These are phyloP conservation scores for Cyberlindnera mycetangii DNA, from an alignment of 805 yeast species.

Conservation along the genomic window DNA sequence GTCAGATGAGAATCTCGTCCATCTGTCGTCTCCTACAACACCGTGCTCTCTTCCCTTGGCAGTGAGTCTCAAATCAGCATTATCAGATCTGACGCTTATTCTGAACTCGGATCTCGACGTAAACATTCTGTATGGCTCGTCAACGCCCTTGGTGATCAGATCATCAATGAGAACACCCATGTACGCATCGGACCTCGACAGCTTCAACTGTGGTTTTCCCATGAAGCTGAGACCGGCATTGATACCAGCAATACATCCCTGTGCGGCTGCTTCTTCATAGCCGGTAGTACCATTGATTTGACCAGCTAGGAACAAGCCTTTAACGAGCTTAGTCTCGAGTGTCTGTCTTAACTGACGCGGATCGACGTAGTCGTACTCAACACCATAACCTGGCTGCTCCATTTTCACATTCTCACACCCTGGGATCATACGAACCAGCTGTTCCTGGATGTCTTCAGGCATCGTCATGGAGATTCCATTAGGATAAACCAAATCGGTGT, in stretches of 20 bases:
- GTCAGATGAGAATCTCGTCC: constrained; percentile 45
- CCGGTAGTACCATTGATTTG: constrained; percentile 99
- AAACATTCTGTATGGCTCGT: constrained; percentile 97
- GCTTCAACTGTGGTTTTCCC: constrained; percentile 42
- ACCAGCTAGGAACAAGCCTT: constrained; percentile 87
- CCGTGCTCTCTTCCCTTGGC: constrained; percentile 64
- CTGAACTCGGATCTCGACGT: constrained; percentile 95
- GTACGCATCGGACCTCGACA: constrained; percentile 81
- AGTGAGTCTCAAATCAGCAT: constrained; percentile 87
- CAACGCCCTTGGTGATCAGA: constrained; percentile 90
- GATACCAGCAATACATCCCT: constrained; percentile 92
- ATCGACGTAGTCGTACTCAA: constrained; percentile 94
- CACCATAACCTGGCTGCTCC: constrained; percentile 98
- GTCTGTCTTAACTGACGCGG: constrained; percentile 82
- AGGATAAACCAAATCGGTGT: constrained; percentile 86
- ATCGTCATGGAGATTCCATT: constrained; percentile 94
- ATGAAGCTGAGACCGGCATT: constrained; percentile 73
- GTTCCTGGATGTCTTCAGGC: constrained; percentile 89
- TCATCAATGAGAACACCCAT: constrained; percentile 93
- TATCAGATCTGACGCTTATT: constrained; percentile 86
- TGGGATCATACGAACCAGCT: constrained; percentile 71
- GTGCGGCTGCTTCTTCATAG: constrained; percentile 98
- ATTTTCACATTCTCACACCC: constrained; percentile 88
- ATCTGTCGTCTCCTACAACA: constrained; percentile 60
- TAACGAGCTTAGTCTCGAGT: constrained; percentile 74